phyloP scores from a whole-genome alignment of 495 filamentous ascomycete genomes.

The Cercophora samala region DNA sequence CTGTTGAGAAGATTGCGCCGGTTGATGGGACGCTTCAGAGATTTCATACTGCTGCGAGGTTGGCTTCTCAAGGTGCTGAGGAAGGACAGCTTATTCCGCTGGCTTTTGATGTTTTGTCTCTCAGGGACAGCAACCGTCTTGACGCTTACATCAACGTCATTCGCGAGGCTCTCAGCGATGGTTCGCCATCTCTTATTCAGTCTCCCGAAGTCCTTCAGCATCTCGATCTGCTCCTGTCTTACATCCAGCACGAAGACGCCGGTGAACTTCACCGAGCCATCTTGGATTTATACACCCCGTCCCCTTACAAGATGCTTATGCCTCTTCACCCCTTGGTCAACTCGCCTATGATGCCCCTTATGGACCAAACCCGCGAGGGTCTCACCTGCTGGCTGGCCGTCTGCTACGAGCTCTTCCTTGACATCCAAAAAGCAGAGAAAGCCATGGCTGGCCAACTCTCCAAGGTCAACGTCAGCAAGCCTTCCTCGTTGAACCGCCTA shows the following conservation, averaged over 20 bases:
- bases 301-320: conserved; percentile 41
- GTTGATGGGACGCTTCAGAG: conserved; percentile 44
- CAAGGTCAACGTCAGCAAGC: conserved; percentile 45
- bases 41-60: conserved; percentile 29
- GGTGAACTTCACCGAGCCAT: conserved; percentile 28
- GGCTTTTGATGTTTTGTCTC: conserved; percentile 38
- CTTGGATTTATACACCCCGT: conserved; percentile 22
- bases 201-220: conserved; percentile 21
- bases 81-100: conserved; percentile 22
- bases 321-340: conserved; percentile 65
- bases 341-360: conserved; percentile 47
- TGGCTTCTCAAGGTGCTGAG: conserved; percentile 17
- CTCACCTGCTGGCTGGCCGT: conserved; percentile 44
- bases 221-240: conserved; percentile 23
- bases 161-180: conserved; percentile 13
- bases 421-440: conserved; percentile 36
- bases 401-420: conserved; percentile 51
- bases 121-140: conserved; percentile 34
- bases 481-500: conserved; percentile 63
- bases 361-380: conserved; percentile 31
- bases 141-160: conserved; percentile 28
- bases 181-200: conserved; percentile 18
- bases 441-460: conserved; percentile 34
- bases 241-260: conserved; percentile 30
- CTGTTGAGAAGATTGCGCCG: conserved; percentile 34